phyloP scores from a whole-genome alignment of 345 rosid species.

The Reutealis trisperma region DNA sequence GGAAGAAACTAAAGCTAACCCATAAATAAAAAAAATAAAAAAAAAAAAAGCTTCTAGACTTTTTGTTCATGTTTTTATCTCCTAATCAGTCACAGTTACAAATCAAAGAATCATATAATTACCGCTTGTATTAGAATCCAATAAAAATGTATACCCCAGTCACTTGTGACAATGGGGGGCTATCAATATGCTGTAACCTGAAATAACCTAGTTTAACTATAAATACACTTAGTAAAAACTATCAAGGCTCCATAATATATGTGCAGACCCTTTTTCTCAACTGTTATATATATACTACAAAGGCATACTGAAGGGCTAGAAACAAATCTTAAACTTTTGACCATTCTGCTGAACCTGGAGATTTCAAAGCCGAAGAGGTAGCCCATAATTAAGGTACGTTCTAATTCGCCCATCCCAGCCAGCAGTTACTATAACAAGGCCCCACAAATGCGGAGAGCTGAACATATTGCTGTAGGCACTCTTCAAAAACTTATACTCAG shows the following conservation, averaged over 20 bases:
- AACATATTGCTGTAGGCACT: constrained; percentile 54
- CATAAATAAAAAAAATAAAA: too few relatives aligned
- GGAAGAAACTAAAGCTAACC: background rate
- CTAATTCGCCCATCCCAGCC: constrained; percentile 80
- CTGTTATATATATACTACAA: background rate
- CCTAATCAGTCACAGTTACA: too few relatives aligned
- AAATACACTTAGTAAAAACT: background rate
- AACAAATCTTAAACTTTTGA: background rate
- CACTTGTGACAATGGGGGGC: background rate
- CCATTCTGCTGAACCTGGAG: background rate
- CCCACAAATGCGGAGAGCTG: constrained; percentile 61
- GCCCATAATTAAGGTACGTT: constrained; percentile 67
- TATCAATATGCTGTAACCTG: background rate
- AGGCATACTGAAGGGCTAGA: too few relatives aligned
- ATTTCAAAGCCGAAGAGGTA: constrained; percentile 54
- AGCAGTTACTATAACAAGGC: constrained; percentile 66
- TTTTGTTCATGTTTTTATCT: too few relatives aligned
- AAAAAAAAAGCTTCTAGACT: too few relatives aligned
- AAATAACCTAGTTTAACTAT: background rate
- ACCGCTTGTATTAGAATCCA: background rate
- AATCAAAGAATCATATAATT: constrained; percentile 1
- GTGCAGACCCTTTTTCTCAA: background rate
- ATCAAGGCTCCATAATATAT: background rate
- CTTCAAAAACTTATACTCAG: constrained; percentile 59
- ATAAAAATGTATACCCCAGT: background rate